A percentile compares a stretch with the other conserved stretches of the same genome.
phyloP scores from a whole-genome alignment of 805 yeast genomes.

The Lipomyces japonicus region DNA sequence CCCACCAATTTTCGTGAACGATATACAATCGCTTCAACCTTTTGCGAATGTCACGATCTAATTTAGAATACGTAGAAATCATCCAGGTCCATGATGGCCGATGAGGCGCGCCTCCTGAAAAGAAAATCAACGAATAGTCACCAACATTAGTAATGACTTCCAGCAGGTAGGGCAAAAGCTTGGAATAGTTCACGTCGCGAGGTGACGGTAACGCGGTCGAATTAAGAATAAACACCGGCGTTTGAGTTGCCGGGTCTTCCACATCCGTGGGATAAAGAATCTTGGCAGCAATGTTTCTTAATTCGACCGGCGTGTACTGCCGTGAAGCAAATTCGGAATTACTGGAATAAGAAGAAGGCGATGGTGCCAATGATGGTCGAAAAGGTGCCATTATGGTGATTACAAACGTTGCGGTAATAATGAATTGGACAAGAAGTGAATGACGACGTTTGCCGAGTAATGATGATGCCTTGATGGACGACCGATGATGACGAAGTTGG shows the following conservation, averaged over 20 bases:
- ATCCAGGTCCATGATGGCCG: constrained; percentile 70
- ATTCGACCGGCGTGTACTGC: constrained; percentile 18
- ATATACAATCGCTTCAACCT: constrained; percentile 61
- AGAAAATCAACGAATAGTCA: constrained; percentile 65
- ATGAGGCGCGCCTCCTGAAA: constrained; percentile 73
- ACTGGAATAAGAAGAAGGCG: not conserved
- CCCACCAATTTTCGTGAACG: constrained; percentile 89
- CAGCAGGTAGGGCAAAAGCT: constrained; percentile 56
- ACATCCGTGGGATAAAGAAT: constrained; percentile 45
- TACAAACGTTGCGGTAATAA: not conserved
- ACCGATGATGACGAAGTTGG: not conserved
- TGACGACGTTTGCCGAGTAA: constrained; percentile 2
- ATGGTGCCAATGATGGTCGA: not conserved
- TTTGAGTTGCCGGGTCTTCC: constrained; percentile 60
- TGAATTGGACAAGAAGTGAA: not conserved
- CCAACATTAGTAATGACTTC: constrained; percentile 51
- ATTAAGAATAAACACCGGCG: constrained; percentile 79
- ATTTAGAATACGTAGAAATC: constrained; percentile 51
- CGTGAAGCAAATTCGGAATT: not conserved
- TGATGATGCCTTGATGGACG: not conserved
- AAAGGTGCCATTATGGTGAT: not conserved
- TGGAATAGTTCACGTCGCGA: constrained; percentile 44
- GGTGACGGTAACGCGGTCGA: constrained; percentile 72
- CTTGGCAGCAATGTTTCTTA: constrained; percentile 14
- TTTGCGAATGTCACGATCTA: constrained; percentile 55